Percentiles rank a stretch among this genome's conserved stretches.
Evolutionary conservation across 2,329 filamentous ascomycete species (phyloP).

Genomic region (Graphilbum sp.): DNA sequence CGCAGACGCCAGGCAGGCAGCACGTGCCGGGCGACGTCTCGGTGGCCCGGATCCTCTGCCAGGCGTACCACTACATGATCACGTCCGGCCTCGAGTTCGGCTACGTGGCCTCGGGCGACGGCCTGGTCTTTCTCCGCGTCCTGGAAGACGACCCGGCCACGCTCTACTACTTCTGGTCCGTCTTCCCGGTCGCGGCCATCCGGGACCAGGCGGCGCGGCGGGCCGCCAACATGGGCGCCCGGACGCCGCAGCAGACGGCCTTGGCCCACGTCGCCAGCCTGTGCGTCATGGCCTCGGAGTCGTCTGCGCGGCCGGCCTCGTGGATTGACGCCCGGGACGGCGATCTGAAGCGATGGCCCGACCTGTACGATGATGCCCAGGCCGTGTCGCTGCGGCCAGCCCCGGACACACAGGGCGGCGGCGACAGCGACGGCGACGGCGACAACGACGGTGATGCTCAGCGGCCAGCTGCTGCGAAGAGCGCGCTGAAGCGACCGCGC

Average conservation of each 20-base stretch:
- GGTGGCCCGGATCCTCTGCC: too few relatives aligned
- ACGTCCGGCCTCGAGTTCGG: constrained; percentile 1
- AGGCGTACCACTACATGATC: constrained; percentile 5
- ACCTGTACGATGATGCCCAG: too few relatives aligned
- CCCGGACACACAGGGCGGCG: too few relatives aligned
- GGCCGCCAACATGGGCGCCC: background rate
- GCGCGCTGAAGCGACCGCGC: too few relatives aligned
- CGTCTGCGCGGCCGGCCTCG: background rate
- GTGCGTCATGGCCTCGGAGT: background rate
- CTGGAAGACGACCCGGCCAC: constrained; percentile 1
- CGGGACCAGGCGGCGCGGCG: background rate
- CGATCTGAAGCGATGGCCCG: background rate
- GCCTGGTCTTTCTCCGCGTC: constrained; percentile 1
- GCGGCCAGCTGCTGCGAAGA: too few relatives aligned
- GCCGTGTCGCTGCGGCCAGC: too few relatives aligned
- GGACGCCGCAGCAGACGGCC: background rate
- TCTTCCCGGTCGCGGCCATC: background rate
- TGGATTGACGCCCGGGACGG: too few relatives aligned
- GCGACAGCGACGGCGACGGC: too few relatives aligned
- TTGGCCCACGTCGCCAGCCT: background rate
- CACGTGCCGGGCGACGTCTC: too few relatives aligned
- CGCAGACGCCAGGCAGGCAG: too few relatives aligned
- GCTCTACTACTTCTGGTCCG: constrained; percentile 1
- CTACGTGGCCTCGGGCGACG: constrained; percentile 4
- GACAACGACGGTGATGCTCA: too few relatives aligned